A percentile compares a stretch with the other conserved stretches of the same genome.
Evolutionary conservation across 2,329 filamentous ascomycete species (phyloP).

Genomic region (Talaromyces rugulosus): DNA sequence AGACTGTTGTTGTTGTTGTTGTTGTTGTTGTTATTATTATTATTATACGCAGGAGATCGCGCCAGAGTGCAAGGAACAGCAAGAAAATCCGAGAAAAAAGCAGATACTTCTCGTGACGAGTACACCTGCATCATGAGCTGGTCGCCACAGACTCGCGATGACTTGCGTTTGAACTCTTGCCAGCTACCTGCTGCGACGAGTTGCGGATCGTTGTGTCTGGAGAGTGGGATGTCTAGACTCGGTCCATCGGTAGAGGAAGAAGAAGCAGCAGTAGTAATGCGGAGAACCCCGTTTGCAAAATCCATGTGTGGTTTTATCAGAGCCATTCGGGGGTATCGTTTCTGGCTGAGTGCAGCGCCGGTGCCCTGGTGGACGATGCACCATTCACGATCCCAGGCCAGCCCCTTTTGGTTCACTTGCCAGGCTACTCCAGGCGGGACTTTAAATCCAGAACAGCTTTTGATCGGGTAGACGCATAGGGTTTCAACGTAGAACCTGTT

Average conservation of each 20-base stretch:
- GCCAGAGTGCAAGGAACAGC: constrained; percentile 79
- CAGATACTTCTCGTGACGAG: constrained; percentile 58
- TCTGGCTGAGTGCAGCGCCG: constrained; percentile 80
- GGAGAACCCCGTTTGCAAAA: constrained; percentile 61
- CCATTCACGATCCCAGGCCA: constrained; percentile 96
- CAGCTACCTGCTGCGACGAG: constrained; percentile 64
- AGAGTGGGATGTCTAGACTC: constrained; percentile 34
- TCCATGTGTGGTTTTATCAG: constrained; percentile 73
- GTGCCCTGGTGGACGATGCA: constrained; percentile 86
- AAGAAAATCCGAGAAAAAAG: constrained; percentile 73
- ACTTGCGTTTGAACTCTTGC: constrained; percentile 28
- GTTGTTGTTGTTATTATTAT: constrained; percentile 44
- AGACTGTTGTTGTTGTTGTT: constrained; percentile 42
- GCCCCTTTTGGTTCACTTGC: constrained; percentile 75
- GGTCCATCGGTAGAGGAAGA: constrained; percentile 28
- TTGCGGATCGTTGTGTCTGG: constrained; percentile 23
- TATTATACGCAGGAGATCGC: constrained; percentile 69
- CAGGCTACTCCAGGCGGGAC: constrained; percentile 63
- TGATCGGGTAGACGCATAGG: constrained; percentile 82
- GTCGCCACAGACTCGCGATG: constrained; percentile 80
- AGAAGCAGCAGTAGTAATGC: constrained; percentile 43
- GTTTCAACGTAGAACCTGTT: constrained; percentile 53
- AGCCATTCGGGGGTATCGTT: constrained; percentile 82
- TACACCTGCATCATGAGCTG: constrained; percentile 68
- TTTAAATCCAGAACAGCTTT: constrained; percentile 79